A percentile compares a stretch with the other conserved stretches of the same genome.
phyloP scores from a whole-genome alignment of 1,284 basidiomycete species.

The Puccinia triticina region DNA sequence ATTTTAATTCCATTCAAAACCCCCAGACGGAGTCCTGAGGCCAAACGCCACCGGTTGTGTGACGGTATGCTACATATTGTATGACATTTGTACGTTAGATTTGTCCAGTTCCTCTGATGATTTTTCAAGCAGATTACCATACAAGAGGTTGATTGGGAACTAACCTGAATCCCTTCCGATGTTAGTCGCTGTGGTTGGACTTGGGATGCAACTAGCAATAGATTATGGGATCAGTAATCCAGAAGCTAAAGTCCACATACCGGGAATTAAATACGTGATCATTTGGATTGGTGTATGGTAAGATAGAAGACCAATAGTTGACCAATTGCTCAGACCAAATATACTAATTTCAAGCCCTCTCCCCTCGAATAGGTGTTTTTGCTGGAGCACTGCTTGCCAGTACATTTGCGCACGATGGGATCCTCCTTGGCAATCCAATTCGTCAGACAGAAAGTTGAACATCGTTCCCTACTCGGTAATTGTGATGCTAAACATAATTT shows the following conservation, averaged over 20 bases:
- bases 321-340: not conserved
- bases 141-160: not conserved
- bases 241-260: constrained; percentile 48
- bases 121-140: not conserved
- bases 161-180: not conserved
- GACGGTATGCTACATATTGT: constrained; percentile 45
- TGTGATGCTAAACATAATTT: constrained; percentile 44
- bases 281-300: constrained; percentile 51
- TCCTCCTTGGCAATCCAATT: constrained; percentile 48
- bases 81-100: constrained; percentile 43
- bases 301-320: not conserved
- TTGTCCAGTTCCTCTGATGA: not conserved
- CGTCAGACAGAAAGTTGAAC: constrained; percentile 44
- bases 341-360: not conserved
- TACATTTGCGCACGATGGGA: constrained; percentile 52
- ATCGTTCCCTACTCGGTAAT: constrained; percentile 42
- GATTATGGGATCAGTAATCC: constrained; percentile 48
- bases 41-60: constrained; percentile 49
- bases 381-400: constrained; percentile 51
- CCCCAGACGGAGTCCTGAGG: constrained; percentile 37
- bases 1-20: not conserved
- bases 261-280: constrained; percentile 49
- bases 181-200: constrained; percentile 41
- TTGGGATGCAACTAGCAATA: constrained; percentile 51
- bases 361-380: constrained; percentile 36